phyloP scores from a whole-genome alignment of 2,329 filamentous ascomycete species.

The Stylonectria norvegica region DNA sequence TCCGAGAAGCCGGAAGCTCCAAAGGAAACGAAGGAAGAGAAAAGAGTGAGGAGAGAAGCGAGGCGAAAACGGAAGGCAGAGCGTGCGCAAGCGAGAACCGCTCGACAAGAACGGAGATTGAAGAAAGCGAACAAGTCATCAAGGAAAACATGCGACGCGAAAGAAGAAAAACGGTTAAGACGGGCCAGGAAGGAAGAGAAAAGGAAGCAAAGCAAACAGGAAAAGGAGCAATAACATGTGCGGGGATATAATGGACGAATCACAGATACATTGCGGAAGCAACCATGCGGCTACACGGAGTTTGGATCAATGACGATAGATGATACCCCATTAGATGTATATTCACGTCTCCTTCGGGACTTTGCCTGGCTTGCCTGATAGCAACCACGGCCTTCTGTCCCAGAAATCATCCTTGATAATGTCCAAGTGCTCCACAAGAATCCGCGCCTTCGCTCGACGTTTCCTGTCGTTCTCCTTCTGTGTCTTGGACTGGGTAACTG shows the following conservation, averaged over 20 bases:
- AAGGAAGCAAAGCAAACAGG: slow-evolving; percentile 26
- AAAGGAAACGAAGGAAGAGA: slow-evolving; percentile 44
- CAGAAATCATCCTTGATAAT: slow-evolving; percentile 96
- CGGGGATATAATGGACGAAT: slow-evolving; percentile 11
- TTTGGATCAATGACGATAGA: slow-evolving; percentile 25
- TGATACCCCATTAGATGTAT: slow-evolving; percentile 32
- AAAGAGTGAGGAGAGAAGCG: slow-evolving; percentile 34
- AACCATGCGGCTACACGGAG: slow-evolving; percentile 28
- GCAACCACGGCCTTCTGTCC: slow-evolving; percentile 78
- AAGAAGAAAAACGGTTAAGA: slow-evolving; percentile 47
- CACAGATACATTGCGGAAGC: slow-evolving; percentile 11
- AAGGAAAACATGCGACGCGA: slow-evolving; percentile 27
- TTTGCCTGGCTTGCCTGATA: slow-evolving; percentile 70
- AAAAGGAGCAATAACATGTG: slow-evolving; percentile 8
- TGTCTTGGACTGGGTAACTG: slow-evolving; percentile 65
- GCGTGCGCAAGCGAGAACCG: slow-evolving; percentile 20
- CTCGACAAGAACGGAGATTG: slow-evolving; percentile 22
- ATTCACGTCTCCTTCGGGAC: slow-evolving; percentile 57
- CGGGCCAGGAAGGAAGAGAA: slow-evolving; percentile 43
- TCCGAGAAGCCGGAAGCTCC: slow-evolving; percentile 20
- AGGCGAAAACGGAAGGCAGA: slow-evolving; percentile 30
- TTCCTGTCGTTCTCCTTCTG: slow-evolving; percentile 82
- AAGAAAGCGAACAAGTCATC: slow-evolving; percentile 26
- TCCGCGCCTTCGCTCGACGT: slow-evolving; percentile 71
- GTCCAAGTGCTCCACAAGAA: slow-evolving; percentile 83